Conservation (phyloP, 1,284 basidiomycete species). For the Phaffia rhodozyma region DNA sequence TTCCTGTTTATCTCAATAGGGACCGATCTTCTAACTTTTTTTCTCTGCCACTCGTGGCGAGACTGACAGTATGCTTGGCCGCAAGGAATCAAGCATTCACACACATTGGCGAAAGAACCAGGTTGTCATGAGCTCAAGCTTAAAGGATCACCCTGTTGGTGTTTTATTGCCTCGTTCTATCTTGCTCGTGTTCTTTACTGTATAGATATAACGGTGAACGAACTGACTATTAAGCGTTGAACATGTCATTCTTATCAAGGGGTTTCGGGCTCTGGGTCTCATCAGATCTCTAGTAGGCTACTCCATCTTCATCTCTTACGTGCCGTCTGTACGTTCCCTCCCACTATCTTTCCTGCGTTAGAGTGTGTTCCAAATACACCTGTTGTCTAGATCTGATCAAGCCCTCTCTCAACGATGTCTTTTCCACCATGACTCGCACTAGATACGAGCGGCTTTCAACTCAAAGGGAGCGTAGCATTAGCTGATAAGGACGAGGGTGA, state of each 20-base stretch:
- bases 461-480: slow-evolving; percentile 12
- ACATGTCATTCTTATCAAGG: not conserved
- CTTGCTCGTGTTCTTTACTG: not conserved
- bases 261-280: not conserved
- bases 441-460: slow-evolving; percentile 8
- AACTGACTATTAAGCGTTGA: too few relatives aligned
- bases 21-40: not conserved
- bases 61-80: slow-evolving; percentile 12
- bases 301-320: slow-evolving; percentile 14
- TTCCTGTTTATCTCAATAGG: not conserved
- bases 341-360: too few relatives aligned
- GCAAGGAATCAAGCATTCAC: slow-evolving; percentile 6
- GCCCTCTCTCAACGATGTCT: not conserved
- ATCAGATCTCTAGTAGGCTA: slow-evolving; percentile 10
- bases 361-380: too few relatives aligned
- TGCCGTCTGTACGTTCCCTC: slow-evolving; percentile 2
- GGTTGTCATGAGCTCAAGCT: slow-evolving; percentile 16
- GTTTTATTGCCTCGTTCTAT: too few relatives aligned
- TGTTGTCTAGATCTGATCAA: not conserved
- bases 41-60: too few relatives aligned
- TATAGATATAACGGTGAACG: too few relatives aligned
- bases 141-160: slow-evolving; percentile 13
- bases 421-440: not conserved
- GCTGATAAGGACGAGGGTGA: slow-evolving; percentile 18
- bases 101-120: slow-evolving; percentile 3